phyloP scores from a whole-genome alignment of 441 rosid species.

The Croton setiger region DNA sequence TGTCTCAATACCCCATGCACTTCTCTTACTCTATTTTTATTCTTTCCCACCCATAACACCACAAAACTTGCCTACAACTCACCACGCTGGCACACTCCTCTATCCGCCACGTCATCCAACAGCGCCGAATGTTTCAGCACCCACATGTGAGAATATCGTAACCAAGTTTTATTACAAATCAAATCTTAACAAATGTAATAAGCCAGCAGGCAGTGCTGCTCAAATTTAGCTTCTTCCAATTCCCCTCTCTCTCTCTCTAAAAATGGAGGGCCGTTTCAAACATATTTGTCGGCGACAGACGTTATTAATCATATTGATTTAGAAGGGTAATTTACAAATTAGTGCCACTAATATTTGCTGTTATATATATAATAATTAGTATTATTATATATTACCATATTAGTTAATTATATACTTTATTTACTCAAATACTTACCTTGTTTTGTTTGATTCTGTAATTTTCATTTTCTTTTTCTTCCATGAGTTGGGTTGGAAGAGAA shows the following conservation, averaged over 20 bases:
- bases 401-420: no score
- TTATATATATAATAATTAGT: constrained; percentile 2
- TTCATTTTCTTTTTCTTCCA: no score
- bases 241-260: neutral
- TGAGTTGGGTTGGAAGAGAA: no score
- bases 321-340: constrained; percentile 23
- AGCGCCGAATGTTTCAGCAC: neutral
- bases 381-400: constrained; percentile 11
- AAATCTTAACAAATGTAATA: constrained; percentile 12
- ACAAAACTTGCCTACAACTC: neutral
- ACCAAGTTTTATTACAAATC: neutral
- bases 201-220: neutral
- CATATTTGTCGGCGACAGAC: constrained; percentile 65
- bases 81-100: no score
- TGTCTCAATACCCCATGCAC: constrained; percentile 26
- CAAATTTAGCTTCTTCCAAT: constrained; percentile 2
- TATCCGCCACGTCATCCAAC: neutral
- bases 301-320: constrained; percentile 39
- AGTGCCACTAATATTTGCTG: constrained; percentile 24
- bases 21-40: neutral
- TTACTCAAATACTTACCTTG: neutral
- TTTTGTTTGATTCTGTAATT: no score
- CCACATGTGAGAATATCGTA: neutral
- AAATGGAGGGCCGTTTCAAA: constrained; percentile 16
- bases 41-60: neutral